Evolutionary conservation across 1,139 yeast species (phyloP), one percentile per base, ranked within the genome.

Genomic region (Groenewaldozyma auringiensis): DNA sequence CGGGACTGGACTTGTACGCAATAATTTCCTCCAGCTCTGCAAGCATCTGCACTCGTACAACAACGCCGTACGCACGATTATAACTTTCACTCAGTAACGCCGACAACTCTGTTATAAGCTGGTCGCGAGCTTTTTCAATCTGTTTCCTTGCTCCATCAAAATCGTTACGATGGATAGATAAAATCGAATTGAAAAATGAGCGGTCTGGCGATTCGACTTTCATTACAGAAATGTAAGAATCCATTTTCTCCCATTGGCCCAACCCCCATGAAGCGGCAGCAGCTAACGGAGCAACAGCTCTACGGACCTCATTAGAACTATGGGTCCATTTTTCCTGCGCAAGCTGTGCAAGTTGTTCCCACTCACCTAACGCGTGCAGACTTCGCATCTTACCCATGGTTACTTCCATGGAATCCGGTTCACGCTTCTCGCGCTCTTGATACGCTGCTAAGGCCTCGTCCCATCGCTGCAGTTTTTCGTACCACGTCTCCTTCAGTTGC

Each of bases 231-330:
- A 89, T 88, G 59, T 89, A 94, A 8, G 84, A 76, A 59, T 87
- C 96, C 92, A 94, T 89, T 58, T 87, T 74, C 57, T 88, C 96
- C 98, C 98, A 94, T 62, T 87, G 94, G 1, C 92, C 92, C 42
- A 92, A 71, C n/a, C 97, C 97, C 98, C 98, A 92, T 0, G 97
- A 87, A 0, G 98, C 97, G 2, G 97, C 97, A 0, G 97, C 98
- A 0, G 98, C 98, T 46, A 94, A 69, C 1, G 98, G 98, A 1
- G 98, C 97, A 54, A 94, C 89, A n/a, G 82, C 78, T 50, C 95
- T 71, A 57, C 81, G 77, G 42, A 79, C 79, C 22, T 86, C 96
- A 41, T 79, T 74, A 2, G 84, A 70, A 1, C 95, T 78, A 39
- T 72, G 72, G 25, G 70, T 72, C 98, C 98, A 94, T 60, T 85